These are phyloP conservation scores for Litchi chinensis DNA, from an alignment of 345 rosid genomes.

Conservation along the genomic window DNA sequence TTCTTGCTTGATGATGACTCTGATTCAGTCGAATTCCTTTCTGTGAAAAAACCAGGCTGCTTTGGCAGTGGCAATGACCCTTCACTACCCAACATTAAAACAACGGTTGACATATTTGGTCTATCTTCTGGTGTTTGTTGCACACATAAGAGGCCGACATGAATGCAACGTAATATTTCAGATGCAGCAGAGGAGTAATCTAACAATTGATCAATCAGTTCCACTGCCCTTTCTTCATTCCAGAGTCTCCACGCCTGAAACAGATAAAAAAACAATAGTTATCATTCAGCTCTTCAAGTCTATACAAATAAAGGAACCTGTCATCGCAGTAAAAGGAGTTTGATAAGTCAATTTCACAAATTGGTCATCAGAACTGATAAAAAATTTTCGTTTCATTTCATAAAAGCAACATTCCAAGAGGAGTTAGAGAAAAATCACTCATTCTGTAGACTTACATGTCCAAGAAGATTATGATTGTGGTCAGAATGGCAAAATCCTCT, in stretches of 20 bases:
- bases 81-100: constrained; percentile 46
- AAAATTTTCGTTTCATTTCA: not conserved
- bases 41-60: constrained; percentile 45
- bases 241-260: constrained; percentile 32
- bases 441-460: constrained; percentile 5
- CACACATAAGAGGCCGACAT: constrained; percentile 50
- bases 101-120: constrained; percentile 50
- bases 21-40: constrained; percentile 17
- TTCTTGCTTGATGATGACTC: constrained; percentile 26
- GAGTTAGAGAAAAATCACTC: not conserved
- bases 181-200: not conserved
- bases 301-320: no score
- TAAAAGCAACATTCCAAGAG: not conserved
- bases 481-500: constrained; percentile 30
- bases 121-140: constrained; percentile 47
- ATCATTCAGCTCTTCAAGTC: not conserved
- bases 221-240: constrained; percentile 36
- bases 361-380: not conserved
- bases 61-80: constrained; percentile 21
- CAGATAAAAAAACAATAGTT: constrained; percentile 10
- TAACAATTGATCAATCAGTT: not conserved
- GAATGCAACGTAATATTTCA: constrained; percentile 38
- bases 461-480: constrained; percentile 28
- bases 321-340: not conserved
- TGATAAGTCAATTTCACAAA: not conserved